Evolutionary conservation across 345 rosid species (phyloP).

Genomic region (Moringa oleifera): DNA sequence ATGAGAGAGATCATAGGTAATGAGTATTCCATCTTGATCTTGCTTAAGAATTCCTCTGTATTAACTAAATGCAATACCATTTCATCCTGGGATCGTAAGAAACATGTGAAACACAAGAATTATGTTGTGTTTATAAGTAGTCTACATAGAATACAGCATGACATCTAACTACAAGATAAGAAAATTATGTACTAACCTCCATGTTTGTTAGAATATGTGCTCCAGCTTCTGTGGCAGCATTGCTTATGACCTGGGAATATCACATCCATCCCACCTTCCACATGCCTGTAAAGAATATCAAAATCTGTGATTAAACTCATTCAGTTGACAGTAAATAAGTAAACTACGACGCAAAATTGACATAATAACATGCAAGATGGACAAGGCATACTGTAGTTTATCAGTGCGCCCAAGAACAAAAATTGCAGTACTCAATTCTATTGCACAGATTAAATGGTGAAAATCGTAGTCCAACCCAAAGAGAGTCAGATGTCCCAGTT

Average conservation of each 20-base stretch:
- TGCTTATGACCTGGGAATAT: constrained; percentile 64
- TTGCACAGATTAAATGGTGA: too few relatives aligned
- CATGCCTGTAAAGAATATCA: constrained; percentile 40
- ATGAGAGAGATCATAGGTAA: neutral
- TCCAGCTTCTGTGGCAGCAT: constrained; percentile 79
- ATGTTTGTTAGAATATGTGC: constrained; percentile 59
- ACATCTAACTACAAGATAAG: neutral
- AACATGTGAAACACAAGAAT: too few relatives aligned
- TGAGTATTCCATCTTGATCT: neutral
- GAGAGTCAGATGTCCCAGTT: too few relatives aligned
- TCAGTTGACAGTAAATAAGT: neutral
- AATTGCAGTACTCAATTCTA: too few relatives aligned
- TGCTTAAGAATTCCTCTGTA: neutral
- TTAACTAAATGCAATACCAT: too few relatives aligned
- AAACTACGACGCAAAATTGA: too few relatives aligned
- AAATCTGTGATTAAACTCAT: neutral
- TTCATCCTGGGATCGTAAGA: too few relatives aligned
- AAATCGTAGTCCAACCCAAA: too few relatives aligned
- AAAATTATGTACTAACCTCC: constrained; percentile 37
- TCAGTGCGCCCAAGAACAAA: too few relatives aligned
- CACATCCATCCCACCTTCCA: constrained; percentile 92
- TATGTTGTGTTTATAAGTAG: too few relatives aligned
- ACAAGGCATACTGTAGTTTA: too few relatives aligned
- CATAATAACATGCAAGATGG: neutral
- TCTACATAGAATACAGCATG: neutral